These are phyloP conservation scores for Amylostereum chailletii DNA, from an alignment of 1,284 basidiomycete species.

Conservation along the genomic window DNA sequence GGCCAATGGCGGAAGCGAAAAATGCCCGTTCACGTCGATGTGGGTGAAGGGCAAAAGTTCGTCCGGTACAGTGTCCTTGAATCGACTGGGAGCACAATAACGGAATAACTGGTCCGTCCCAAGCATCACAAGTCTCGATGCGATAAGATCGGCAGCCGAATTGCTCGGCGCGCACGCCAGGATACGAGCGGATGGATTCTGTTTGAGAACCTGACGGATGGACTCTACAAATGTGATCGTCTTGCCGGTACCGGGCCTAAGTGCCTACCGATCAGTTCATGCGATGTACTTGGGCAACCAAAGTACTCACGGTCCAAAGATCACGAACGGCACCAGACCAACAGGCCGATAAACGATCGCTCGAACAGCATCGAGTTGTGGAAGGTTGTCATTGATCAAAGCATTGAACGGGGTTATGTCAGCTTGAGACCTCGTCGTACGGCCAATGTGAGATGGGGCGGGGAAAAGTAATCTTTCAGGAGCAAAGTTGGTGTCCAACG, in stretches of 20 bases:
- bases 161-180: conserved; percentile 61
- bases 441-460: conserved; percentile 17
- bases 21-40: conserved; percentile 30
- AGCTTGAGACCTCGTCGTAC: conserved; percentile 5
- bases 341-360: conserved; percentile 36
- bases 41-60: conserved; percentile 34
- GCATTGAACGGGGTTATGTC: conserved; percentile 25
- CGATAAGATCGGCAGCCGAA: conserved; percentile 55
- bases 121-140: conserved; percentile 37
- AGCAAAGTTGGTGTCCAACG: conserved; percentile 33
- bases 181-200: conserved; percentile 35
- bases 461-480: conserved; percentile 36
- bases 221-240: conserved; percentile 40
- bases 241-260: conserved; percentile 35
- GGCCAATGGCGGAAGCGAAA: conserved; percentile 34
- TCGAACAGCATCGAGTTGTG: conserved; percentile 45
- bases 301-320: conserved; percentile 57
- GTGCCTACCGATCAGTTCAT: too few relatives aligned
- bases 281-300: too few relatives aligned
- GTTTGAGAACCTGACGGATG: conserved; percentile 44
- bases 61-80: conserved; percentile 32
- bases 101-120: conserved; percentile 39
- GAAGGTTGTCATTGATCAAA: conserved; percentile 36
- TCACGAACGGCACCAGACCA: conserved; percentile 46
- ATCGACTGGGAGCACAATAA: conserved; percentile 55